Evolutionary conservation across 169 alveolate species (phyloP).

Genomic region (Cryptosporidium sp.): DNA sequence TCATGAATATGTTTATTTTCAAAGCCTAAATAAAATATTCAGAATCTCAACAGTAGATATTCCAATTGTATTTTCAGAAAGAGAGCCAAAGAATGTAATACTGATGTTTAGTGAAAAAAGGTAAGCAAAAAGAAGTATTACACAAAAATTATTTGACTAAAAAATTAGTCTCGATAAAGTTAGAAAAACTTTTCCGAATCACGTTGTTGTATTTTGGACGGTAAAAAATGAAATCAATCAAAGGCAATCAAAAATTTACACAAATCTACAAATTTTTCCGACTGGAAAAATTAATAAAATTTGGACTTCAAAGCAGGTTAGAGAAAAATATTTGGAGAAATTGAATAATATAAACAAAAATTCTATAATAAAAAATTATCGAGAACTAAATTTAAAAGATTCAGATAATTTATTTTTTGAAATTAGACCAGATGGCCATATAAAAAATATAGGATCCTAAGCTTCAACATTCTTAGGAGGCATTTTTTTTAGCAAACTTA

Average conservation of each 20-base stretch:
- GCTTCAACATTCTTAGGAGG: not conserved
- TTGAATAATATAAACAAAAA: not conserved
- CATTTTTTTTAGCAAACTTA: conserved; percentile 1
- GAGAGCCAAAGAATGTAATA: not conserved
- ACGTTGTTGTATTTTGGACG: not conserved
- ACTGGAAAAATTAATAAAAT: not conserved
- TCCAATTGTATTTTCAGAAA: conserved; percentile 1
- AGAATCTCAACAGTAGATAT: conserved; percentile 3
- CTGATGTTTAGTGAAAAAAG: not conserved
- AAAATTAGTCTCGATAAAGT: not conserved
- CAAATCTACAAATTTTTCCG: not conserved
- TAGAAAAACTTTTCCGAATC: not conserved
- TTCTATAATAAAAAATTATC: conserved; percentile 1
- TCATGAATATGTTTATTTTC: conserved; percentile 23
- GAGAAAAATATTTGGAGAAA: not conserved
- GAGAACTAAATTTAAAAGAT: conserved; percentile 3
- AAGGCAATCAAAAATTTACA: not conserved
- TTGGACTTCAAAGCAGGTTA: not conserved
- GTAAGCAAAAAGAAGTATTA: not conserved
- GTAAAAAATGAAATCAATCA: not conserved
- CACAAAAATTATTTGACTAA: not conserved
- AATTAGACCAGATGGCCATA: conserved; percentile 25
- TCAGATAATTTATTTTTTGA: not conserved
- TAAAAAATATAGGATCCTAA: not conserved
- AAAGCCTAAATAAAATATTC: not conserved